phyloP scores from a whole-genome alignment of 768 basidiomycete genomes.

The Tricholoma bakamatsutake region DNA sequence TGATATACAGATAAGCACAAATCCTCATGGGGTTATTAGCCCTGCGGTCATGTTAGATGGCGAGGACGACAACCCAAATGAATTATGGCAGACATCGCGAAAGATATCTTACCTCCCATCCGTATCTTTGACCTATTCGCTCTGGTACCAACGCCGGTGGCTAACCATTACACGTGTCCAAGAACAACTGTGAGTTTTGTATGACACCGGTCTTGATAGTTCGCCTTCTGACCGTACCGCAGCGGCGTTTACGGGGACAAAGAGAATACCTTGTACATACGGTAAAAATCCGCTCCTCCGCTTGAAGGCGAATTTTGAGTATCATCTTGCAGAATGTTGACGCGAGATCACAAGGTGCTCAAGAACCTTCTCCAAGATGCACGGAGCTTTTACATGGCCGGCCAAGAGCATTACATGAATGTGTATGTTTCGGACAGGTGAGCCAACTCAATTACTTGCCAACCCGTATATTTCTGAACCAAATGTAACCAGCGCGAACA shows the following conservation, averaged over 20 bases:
- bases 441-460: neutral
- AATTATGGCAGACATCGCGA: conserved; percentile 10
- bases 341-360: conserved; percentile 31
- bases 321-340: conserved; percentile 31
- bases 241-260: conserved; percentile 11
- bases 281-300: neutral
- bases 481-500: conserved; percentile 14
- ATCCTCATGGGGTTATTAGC: conserved; percentile 19
- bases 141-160: conserved; percentile 30
- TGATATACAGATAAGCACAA: conserved; percentile 42
- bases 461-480: neutral
- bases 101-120: conserved; percentile 29
- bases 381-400: conserved; percentile 28
- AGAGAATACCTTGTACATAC: conserved; percentile 13
- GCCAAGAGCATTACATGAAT: conserved; percentile 33
- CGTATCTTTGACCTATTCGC: conserved; percentile 24
- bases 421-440: conserved; percentile 39
- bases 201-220: neutral
- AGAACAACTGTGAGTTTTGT: conserved; percentile 3
- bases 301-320: neutral
- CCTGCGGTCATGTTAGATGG: conserved; percentile 21
- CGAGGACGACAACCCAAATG: conserved; percentile 17
- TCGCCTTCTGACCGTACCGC: neutral
- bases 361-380: conserved; percentile 39
- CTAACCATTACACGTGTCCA: conserved; percentile 17